phyloP scores from a whole-genome alignment of 192 early-diverging fungal species.

The Coemansia sp. region DNA sequence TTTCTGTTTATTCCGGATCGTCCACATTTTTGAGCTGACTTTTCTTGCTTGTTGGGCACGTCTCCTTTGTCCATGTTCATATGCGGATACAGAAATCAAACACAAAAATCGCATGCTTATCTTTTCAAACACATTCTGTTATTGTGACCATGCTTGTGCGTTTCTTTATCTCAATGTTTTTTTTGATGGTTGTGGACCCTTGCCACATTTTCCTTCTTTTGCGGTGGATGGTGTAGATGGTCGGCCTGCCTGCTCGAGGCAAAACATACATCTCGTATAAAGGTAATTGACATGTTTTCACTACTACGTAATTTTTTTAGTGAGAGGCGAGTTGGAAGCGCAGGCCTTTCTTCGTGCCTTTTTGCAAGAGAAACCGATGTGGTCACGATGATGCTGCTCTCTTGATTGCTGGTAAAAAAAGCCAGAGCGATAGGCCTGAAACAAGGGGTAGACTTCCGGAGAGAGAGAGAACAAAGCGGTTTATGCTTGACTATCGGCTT shows the following conservation, averaged over 20 bases:
- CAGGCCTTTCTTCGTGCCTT: slow-evolving; percentile 7
- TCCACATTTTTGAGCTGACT: background rate
- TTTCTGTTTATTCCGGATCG: background rate
- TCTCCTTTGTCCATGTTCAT: background rate
- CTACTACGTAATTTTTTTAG: too few relatives aligned
- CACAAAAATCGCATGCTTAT: slow-evolving; percentile 1
- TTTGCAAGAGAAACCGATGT: background rate
- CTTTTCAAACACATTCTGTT: background rate
- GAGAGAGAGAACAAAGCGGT: background rate
- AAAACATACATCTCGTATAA: slow-evolving; percentile 96
- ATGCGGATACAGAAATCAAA: slow-evolving; percentile 7
- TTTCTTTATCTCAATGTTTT: background rate
- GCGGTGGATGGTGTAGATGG: slow-evolving; percentile 64
- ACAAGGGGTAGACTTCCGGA: slow-evolving; percentile 1
- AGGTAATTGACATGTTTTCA: slow-evolving; percentile 54
- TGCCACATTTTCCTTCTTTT: background rate
- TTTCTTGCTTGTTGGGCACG: slow-evolving; percentile 2
- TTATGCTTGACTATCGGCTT: background rate
- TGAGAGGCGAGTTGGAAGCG: background rate
- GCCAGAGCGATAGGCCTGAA: background rate
- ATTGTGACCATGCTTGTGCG: slow-evolving; percentile 10
- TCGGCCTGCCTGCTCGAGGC: slow-evolving; percentile 88
- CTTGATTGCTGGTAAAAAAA: background rate
- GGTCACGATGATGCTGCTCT: background rate
- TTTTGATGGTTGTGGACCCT: too few relatives aligned